Conservation (phyloP, 1,284 basidiomycete species). For the Ceratobasidium sp. region DNA sequence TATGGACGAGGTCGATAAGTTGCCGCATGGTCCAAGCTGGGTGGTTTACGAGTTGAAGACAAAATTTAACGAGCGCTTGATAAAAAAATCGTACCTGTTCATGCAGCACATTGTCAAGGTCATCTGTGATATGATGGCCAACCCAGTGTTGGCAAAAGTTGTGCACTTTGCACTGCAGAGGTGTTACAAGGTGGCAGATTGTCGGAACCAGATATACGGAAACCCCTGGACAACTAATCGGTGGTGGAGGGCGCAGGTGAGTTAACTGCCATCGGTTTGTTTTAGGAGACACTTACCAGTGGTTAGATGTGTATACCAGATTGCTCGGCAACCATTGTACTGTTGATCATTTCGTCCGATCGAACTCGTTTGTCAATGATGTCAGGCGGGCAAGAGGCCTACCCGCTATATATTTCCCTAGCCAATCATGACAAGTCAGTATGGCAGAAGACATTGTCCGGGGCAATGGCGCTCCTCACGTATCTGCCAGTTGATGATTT, state of each 20-base stretch:
- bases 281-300: neutral
- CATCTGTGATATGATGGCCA: conserved; percentile 27
- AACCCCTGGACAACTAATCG: conserved; percentile 1
- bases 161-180: conserved; percentile 30
- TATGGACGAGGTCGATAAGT: conserved; percentile 12
- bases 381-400: conserved; percentile 42
- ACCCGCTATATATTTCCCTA: conserved; percentile 43
- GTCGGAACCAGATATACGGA: neutral
- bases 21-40: conserved; percentile 22
- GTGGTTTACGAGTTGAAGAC: conserved; percentile 3
- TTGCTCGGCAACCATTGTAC: conserved; percentile 30
- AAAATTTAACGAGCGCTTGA: neutral
- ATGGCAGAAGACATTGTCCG: conserved; percentile 16
- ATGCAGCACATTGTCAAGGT: conserved; percentile 13
- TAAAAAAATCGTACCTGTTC: neutral
- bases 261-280: neutral
- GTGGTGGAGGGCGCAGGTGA: conserved; percentile 13
- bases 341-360: conserved; percentile 43
- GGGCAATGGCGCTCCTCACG: conserved; percentile 24
- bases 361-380: conserved; percentile 41
- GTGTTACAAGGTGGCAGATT: neutral
- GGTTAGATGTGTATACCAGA: conserved; percentile 10
- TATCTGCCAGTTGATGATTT: conserved; percentile 40
- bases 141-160: conserved; percentile 30
- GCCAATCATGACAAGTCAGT: conserved; percentile 37